Percentiles rank a stretch among this genome's conserved stretches.
These are phyloP conservation scores for Orbilia quercus DNA, from an alignment of 2,329 filamentous ascomycete species.

Conservation along the genomic window DNA sequence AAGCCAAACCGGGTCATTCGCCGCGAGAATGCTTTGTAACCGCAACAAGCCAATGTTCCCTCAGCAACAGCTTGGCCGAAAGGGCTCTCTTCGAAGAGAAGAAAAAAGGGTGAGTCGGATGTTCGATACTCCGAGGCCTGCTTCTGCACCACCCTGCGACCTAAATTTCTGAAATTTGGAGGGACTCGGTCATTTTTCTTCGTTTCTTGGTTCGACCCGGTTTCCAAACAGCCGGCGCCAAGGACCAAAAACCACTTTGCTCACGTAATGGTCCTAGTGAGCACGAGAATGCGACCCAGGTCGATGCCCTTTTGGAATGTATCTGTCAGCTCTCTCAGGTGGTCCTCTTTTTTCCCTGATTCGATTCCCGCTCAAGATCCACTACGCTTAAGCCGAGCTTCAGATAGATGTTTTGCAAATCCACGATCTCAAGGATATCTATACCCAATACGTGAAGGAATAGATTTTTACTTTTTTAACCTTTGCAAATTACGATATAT, in stretches of 20 bases:
- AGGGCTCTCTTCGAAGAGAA: constrained; percentile 5
- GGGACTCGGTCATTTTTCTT: constrained; percentile 46
- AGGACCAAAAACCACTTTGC: constrained; percentile 30
- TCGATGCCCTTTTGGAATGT: constrained; percentile 22
- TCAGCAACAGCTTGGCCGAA: constrained; percentile 47
- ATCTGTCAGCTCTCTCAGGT: not conserved
- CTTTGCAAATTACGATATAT: too few species aligned
- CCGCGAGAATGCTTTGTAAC: not conserved
- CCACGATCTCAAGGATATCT: constrained; percentile 29
- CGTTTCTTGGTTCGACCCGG: constrained; percentile 36
- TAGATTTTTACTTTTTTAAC: not conserved
- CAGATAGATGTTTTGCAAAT: not conserved
- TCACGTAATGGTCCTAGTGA: constrained; percentile 39
- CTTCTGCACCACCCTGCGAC: constrained; percentile 38
- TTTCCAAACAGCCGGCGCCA: constrained; percentile 38
- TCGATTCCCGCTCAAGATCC: constrained; percentile 9
- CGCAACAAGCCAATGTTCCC: constrained; percentile 28
- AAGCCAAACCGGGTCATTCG: not conserved
- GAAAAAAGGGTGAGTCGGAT: constrained; percentile 40
- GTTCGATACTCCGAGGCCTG: constrained; percentile 49
- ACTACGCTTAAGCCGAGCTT: constrained; percentile 7
- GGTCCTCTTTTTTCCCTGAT: constrained; percentile 9
- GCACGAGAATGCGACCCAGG: constrained; percentile 31
- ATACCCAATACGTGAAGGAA: constrained; percentile 38
- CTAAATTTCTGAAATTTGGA: constrained; percentile 45